Evolutionary conservation across 1,284 basidiomycete genomes (phyloP), one percentile per base, ranked within the genome.

Genomic region (Apiotrichum siamense): DNA sequence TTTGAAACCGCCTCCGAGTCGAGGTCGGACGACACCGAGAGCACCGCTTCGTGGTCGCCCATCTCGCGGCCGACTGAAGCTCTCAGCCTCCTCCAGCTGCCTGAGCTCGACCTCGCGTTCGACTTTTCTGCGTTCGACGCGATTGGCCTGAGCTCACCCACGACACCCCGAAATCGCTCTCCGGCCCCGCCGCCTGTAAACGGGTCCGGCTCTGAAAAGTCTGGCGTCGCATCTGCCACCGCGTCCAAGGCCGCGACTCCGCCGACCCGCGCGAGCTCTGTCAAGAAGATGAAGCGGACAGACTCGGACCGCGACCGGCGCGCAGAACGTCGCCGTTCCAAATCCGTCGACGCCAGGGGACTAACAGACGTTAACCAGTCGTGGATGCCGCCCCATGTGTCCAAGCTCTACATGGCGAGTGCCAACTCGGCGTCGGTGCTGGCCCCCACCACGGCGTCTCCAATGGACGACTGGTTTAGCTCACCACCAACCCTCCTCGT

Each of bases 81-180:
- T 4, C 53, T 71, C 6, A 64, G 68, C 52, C 57, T 73, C 2
- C 57, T 73, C 10, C 59, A 66, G 29, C 56, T 73, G 15, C 73
- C 73, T 1, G 66, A 72, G n/a, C 60, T 75, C 15, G 71, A 75
- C 50, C 60, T 74, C 17, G 62, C 63, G 17, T 65, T 75, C 23
- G 64, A 66, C 45, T 60, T 65, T 44, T 57, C 55, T 23, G 50
- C 54, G 12, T 70, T 74, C 32, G 67, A 72, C 42, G 49, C 57
- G 2, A 59, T 66, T 21, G 57, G 56, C 11, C 37, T 46, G 20
- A 54, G 56, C 18, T 65, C 70, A 7, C 71, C 70, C 3, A 46
- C 61, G 1, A 66, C 66, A 7, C 66, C 66, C 7, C 47, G 59
- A 4, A 42, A 43, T n/a, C n/a, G n/a, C n/a, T n/a, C n/a, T n/a